A percentile compares a stretch with the other conserved stretches of the same genome.
These are phyloP conservation scores for Penicillium oxalicum DNA, from an alignment of 2,329 filamentous ascomycete genomes.

Conservation along the genomic window DNA sequence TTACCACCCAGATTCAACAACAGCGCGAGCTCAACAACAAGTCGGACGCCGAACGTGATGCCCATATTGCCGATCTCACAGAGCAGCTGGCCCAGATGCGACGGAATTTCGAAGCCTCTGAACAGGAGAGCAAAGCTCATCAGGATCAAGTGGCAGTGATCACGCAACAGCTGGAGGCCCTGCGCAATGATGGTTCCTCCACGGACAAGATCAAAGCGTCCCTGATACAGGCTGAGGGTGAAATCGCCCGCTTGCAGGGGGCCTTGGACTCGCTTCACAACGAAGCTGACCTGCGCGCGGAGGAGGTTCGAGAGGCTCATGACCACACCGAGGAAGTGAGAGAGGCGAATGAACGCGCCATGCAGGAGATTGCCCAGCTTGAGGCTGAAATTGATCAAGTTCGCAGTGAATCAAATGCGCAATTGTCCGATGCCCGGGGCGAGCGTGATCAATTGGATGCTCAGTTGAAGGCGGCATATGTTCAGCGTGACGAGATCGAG, in stretches of 20 bases:
- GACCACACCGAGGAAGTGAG: conserved; percentile 20
- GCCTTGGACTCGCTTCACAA: conserved; percentile 47
- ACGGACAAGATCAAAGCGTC: conserved; percentile 28
- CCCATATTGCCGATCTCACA: conserved; percentile 42
- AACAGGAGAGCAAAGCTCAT: conserved; percentile 35
- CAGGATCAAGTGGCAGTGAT: conserved; percentile 38
- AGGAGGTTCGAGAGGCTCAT: conserved; percentile 19
- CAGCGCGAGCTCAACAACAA: conserved; percentile 89
- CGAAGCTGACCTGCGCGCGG: conserved; percentile 25
- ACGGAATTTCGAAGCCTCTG: conserved; percentile 54
- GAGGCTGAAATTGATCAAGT: conserved; percentile 29
- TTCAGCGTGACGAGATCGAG: not conserved
- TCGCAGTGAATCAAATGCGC: conserved; percentile 28
- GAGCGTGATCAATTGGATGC: conserved; percentile 23
- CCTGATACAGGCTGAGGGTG: conserved; percentile 26
- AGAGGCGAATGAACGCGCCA: conserved; percentile 25
- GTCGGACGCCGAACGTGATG: conserved; percentile 59
- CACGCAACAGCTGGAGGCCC: conserved; percentile 41
- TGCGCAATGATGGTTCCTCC: conserved; percentile 33
- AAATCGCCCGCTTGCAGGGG: conserved; percentile 38
- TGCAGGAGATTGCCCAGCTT: conserved; percentile 24
- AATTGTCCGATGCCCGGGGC: conserved; percentile 20
- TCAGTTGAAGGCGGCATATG: not conserved
- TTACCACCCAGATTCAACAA: conserved; percentile 89
- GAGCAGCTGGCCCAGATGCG: conserved; percentile 56